Conservation (phyloP, 1,284 basidiomycete genomes). For the Rhodotorula sp. region DNA sequence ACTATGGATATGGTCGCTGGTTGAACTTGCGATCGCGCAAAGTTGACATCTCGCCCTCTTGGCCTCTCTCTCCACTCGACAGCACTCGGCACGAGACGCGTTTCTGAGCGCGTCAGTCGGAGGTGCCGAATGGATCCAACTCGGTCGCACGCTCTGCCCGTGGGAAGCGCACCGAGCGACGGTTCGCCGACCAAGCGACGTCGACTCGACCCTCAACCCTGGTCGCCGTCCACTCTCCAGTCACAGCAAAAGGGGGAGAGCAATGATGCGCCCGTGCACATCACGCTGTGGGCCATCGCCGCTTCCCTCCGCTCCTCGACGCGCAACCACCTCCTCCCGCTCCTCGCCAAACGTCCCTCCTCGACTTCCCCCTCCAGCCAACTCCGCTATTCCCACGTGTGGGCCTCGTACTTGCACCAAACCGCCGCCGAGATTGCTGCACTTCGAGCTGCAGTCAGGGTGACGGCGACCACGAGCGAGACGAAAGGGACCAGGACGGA, state of each 20-base stretch:
- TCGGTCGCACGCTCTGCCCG: not conserved
- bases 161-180: not conserved
- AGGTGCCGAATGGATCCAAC: not conserved
- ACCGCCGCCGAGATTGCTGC: slow-evolving; percentile 8
- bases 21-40: not conserved
- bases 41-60: not conserved
- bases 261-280: not conserved
- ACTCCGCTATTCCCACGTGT: slow-evolving; percentile 8
- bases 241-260: not conserved
- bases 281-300: slow-evolving; percentile 18
- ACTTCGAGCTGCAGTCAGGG: slow-evolving; percentile 5
- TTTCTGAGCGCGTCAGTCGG: not conserved
- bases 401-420: slow-evolving; percentile 8
- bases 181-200: slow-evolving; percentile 5
- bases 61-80: not conserved
- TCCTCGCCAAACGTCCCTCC: slow-evolving; percentile 16
- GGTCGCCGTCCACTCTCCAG: not conserved
- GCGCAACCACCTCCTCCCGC: slow-evolving; percentile 10
- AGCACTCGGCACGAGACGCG: not conserved
- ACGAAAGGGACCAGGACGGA: slow-evolving; percentile 19
- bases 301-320: slow-evolving; percentile 15
- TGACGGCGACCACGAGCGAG: slow-evolving; percentile 6
- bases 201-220: not conserved
- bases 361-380: slow-evolving; percentile 4
- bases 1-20: not conserved